phyloP scores from a whole-genome alignment of 108 stramenopile species.

The Epipyxis sp. region DNA sequence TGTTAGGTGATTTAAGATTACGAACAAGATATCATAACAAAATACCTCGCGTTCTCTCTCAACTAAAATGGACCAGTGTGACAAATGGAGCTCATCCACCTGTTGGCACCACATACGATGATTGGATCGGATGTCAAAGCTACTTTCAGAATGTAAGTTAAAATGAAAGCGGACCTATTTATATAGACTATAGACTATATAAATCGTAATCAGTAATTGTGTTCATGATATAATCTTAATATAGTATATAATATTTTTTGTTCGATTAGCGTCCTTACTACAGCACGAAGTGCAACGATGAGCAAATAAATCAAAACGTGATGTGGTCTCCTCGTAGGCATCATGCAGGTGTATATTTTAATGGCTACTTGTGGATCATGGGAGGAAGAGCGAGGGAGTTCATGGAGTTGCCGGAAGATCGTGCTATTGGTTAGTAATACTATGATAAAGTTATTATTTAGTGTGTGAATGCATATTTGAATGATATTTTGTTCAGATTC shows the following conservation, averaged over 20 bases:
- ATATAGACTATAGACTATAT: too few relatives aligned
- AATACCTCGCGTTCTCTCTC: conserved; percentile 35
- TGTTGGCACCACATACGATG: conserved; percentile 57
- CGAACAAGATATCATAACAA: conserved; percentile 34
- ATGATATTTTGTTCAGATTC: too few relatives aligned
- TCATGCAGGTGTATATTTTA: conserved; percentile 57
- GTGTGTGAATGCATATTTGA: neutral
- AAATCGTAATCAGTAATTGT: too few relatives aligned
- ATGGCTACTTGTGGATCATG: conserved; percentile 60
- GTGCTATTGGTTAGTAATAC: neutral
- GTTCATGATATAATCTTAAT: too few relatives aligned
- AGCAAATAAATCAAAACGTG: too few relatives aligned
- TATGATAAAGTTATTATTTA: neutral
- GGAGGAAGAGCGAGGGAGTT: conserved; percentile 70
- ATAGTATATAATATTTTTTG: too few relatives aligned
- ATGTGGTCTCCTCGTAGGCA: conserved; percentile 72
- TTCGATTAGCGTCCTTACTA: too few relatives aligned
- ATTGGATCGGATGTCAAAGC: conserved; percentile 69
- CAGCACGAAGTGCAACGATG: too few relatives aligned
- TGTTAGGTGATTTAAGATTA: neutral
- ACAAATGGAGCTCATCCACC: conserved; percentile 41
- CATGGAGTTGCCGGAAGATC: conserved; percentile 48
- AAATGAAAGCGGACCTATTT: conserved; percentile 41
- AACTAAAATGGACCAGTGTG: conserved; percentile 45
- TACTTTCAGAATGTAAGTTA: conserved; percentile 23